Conservation (phyloP, 2,329 filamentous ascomycete species). For the Pseudocercospora macadamiae region DNA sequence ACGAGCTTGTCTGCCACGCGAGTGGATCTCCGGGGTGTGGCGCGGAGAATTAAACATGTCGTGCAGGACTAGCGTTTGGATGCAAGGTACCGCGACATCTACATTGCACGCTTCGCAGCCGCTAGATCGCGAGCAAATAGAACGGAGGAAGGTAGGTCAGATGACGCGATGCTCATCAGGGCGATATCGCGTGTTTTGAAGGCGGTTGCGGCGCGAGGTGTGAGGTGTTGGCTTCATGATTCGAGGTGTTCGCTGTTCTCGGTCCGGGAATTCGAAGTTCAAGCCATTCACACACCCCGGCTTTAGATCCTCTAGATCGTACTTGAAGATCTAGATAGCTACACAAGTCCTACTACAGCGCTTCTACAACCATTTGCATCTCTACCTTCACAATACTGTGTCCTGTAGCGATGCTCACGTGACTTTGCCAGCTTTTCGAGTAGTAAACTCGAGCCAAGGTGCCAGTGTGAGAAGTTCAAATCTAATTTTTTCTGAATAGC, state of each 20-base stretch:
- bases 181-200: background rate
- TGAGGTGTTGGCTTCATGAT: background rate
- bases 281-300: background rate
- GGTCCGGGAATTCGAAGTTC: background rate
- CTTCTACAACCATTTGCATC: background rate
- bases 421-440: too few species aligned
- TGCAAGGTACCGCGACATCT: constrained; percentile 15
- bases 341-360: background rate
- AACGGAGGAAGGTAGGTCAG: background rate
- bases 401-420: background rate
- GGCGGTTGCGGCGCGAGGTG: background rate
- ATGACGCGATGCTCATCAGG: background rate
- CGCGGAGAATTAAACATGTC: constrained; percentile 15
- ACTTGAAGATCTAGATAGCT: background rate
- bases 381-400: background rate
- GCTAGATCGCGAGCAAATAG: background rate
- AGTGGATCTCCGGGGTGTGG: constrained; percentile 15
- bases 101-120: background rate
- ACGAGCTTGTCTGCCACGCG: constrained; percentile 14
- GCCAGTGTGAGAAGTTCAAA: too few species aligned
- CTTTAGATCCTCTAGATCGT: background rate
- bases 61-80: constrained; percentile 13
- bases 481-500: too few species aligned
- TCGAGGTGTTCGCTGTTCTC: background rate
- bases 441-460: too few species aligned